Base-by-base conservation (phyloP, 2,329 filamentous ascomycete genomes). In the Emergomyces pasteurianus region DNA sequence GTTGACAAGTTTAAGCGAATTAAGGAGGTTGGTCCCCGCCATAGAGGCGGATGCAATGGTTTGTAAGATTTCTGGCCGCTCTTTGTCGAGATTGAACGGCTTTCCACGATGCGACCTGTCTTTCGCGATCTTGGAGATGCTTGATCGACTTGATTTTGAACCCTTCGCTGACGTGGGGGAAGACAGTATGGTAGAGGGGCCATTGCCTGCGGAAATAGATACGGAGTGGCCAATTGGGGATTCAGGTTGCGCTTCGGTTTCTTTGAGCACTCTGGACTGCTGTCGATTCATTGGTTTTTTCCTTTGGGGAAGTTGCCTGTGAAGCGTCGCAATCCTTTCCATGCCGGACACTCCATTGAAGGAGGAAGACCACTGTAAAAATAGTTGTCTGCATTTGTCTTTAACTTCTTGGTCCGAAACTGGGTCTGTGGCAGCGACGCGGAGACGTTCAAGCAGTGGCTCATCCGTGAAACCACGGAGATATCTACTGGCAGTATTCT, bases 1-100 rank as follows among this genome's bases (percentile, higher is more conserved):
- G 72, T 97, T 96, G 75, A 96, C 92, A 59, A 88, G 85, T 72
- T 94, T 91, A 43, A 99, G 79, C 0, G 87, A 84, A 70, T 99
- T 97, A 70, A 87, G 81, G 46, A 99, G 80, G 71, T 95, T 96
- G 0, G 89, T 96, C n/a, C 90, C 87, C 3, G 91, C 89, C 46
- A 97, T 89, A 0, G 90, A 92, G 0, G 92, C 85, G 54, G 92
- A 89, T 2, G 92, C 94, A 64, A 99, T 91, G n/a, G 87, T 84
- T 63, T 87, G 84, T 65, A 96, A 87, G 78, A 99, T 91, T 63
- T 88, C 81, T 0, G 89, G 88, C 73, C 92, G 92, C 73, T 97
- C 94, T 46, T 85, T 87, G 67, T 95, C 89, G 0, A 97, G 80
- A 70, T 88, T 90, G 78, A 97, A 96, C 0, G 83, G 78, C 69